Evolutionary conservation across 164 flowering plant species (phyloP).

Genomic region (Magnolia changhungtana): DNA sequence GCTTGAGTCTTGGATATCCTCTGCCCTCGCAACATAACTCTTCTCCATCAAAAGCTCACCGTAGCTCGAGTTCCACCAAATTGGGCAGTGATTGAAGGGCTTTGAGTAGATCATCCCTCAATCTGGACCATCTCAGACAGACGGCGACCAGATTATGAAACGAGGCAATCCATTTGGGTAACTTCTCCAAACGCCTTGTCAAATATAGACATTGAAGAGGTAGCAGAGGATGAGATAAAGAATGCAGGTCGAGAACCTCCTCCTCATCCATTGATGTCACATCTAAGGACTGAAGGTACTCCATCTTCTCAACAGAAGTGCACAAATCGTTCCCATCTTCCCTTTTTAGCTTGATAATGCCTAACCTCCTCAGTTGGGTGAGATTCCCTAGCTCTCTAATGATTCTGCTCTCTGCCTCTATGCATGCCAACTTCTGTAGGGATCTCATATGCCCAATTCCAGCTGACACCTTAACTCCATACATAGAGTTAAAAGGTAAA

Average conservation of each 20-base stretch:
- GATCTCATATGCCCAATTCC: constrained; percentile 23
- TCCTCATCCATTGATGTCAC: constrained; percentile 21
- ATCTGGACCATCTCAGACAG: background rate
- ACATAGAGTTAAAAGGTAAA: background rate
- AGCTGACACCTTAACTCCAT: constrained; percentile 20
- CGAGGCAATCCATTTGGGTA: background rate
- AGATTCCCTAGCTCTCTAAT: constrained; percentile 24
- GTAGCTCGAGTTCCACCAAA: background rate
- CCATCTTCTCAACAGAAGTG: constrained; percentile 30
- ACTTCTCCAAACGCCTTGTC: background rate
- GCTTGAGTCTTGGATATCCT: background rate
- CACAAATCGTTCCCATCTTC: constrained; percentile 26
- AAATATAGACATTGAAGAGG: background rate
- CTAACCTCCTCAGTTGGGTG: constrained; percentile 35
- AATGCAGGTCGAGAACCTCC: constrained; percentile 21
- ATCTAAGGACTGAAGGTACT: constrained; percentile 22
- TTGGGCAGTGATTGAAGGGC: background rate
- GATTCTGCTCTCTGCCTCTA: constrained; percentile 26
- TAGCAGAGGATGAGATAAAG: constrained; percentile 11
- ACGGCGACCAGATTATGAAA: background rate
- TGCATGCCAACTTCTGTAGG: constrained; percentile 31
- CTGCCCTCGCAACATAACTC: background rate
- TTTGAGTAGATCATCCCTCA: background rate
- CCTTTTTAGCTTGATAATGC: constrained; percentile 19
- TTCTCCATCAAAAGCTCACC: background rate